Percentiles rank a stretch among this genome's conserved stretches.
phyloP scores from a whole-genome alignment of 306 rosid genomes.

The Fragaria iinumae region DNA sequence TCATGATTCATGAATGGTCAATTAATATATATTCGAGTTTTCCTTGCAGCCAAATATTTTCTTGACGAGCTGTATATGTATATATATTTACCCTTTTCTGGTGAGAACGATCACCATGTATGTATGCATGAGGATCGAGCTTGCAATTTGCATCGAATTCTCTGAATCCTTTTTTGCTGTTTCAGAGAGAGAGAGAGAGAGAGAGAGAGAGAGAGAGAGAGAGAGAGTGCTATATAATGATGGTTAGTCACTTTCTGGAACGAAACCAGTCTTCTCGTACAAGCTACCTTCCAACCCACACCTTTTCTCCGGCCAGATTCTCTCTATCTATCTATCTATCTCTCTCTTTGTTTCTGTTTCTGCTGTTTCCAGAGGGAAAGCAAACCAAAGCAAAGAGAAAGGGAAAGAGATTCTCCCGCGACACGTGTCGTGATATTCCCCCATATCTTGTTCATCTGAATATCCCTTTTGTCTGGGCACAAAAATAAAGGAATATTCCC shows the following conservation, averaged over 20 bases:
- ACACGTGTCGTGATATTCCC: constrained; percentile 63
- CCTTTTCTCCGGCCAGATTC: constrained; percentile 75
- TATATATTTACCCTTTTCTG: background rate
- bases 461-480: constrained; percentile 81
- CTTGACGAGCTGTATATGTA: background rate
- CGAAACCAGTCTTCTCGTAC: constrained; percentile 47
- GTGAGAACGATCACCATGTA: constrained; percentile 3
- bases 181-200: constrained; percentile 12
- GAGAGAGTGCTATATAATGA: constrained; percentile 8
- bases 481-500: constrained; percentile 61
- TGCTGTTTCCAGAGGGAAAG: background rate
- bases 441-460: constrained; percentile 59
- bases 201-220: constrained; percentile 16
- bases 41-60: background rate
- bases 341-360: constrained; percentile 10
- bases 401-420: constrained; percentile 41
- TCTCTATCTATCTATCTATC: constrained; percentile 22
- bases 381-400: constrained; percentile 15
- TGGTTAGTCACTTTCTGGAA: constrained; percentile 59
- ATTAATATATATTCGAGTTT: background rate
- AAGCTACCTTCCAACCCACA: constrained; percentile 68
- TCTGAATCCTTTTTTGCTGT: constrained; percentile 9
- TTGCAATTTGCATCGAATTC: constrained; percentile 69
- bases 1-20: background rate
- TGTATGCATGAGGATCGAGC: background rate